Evolutionary conservation across 1,284 basidiomycete species (phyloP), one percentile per base, ranked within the genome.

Genomic region (Termitomyces sp.): DNA sequence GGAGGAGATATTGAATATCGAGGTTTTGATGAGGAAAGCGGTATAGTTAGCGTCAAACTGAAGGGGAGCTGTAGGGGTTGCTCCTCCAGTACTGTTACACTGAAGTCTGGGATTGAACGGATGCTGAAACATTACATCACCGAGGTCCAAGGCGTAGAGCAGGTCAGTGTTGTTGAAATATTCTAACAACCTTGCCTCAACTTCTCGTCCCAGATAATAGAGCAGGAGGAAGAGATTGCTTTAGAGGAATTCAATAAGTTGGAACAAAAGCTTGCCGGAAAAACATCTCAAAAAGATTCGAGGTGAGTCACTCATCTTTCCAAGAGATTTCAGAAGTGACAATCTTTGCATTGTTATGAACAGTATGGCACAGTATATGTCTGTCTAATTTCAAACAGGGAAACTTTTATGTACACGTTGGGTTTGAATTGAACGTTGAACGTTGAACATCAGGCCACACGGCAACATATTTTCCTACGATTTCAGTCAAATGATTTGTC

Each of bases 71-170:
- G 96, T 73, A 77, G 96, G 65, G 96, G 97, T 6, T 99, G 96
- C 72, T 86, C 86, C 61, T 93, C 90, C 36, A 93, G 90, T 65
- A 88, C 92, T 10, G 95, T 99, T 28, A 99, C 96, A 15, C 77
- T 99, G 58, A 99, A 98, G 79, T 86, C 82, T 61, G 94, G 95
- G 3, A 96, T 98, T 53, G 97, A 99, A 76, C 80, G 96, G 58
- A 99, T 99, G 97, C 76, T 99, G 65, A 96, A 93, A 92, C 96
- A 99, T 72, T 99, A 98, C 67, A 92, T 99, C 53, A 96, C 96
- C 5, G 95, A 99, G 72, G 96, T 99, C 33, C 90, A 96, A 70
- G 86, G 85, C n/a, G 94, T 99, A 5, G 92, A 98, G 66, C 94
- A 98, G 84, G 92, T 89, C 58, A 68, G 78, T 69, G 13, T 54